These are phyloP conservation scores for Wickerhamiella sorbophila DNA, from an alignment of 805 yeast species.

Conservation along the genomic window DNA sequence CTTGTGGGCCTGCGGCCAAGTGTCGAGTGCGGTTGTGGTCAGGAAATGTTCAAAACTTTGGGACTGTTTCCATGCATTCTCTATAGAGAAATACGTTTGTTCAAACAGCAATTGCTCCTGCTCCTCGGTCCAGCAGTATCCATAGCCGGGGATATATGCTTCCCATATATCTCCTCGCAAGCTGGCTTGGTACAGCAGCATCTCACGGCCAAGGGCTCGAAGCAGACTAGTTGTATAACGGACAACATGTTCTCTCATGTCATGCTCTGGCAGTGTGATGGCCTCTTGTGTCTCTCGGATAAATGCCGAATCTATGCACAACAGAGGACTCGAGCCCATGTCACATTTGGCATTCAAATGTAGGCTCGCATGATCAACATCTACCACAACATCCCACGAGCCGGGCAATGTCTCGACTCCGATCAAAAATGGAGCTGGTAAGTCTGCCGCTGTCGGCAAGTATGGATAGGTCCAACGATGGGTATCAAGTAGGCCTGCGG, in stretches of 20 bases:
- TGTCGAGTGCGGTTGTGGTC: not conserved
- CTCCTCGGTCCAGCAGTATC: conserved; percentile 23
- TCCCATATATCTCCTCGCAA: not conserved
- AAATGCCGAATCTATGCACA: not conserved
- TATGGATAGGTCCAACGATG: conserved; percentile 40
- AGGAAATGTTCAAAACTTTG: conserved; percentile 18
- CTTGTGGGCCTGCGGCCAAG: conserved; percentile 16
- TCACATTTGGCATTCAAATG: no score
- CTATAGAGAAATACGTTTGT: conserved; percentile 16
- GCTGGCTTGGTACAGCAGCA: conserved; percentile 4
- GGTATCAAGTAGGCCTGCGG: conserved; percentile 38
- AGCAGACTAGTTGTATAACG: conserved; percentile 3
- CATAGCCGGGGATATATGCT: conserved; percentile 19
- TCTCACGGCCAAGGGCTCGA: conserved; percentile 6
- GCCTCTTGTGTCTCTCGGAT: not conserved
- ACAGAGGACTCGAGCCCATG: no score
- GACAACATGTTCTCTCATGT: conserved; percentile 4
- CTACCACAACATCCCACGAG: conserved; percentile 43
- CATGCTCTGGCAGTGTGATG: conserved; percentile 4
- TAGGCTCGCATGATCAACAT: conserved; percentile 17
- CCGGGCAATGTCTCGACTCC: conserved; percentile 42
- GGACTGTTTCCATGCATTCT: conserved; percentile 22
- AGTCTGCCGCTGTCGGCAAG: conserved; percentile 37
- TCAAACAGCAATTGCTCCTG: conserved; percentile 16
- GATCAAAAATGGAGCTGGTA: conserved; percentile 37